Conservation (phyloP, 352 stramenopile genomes). For the Globisporangium nodosum region DNA sequence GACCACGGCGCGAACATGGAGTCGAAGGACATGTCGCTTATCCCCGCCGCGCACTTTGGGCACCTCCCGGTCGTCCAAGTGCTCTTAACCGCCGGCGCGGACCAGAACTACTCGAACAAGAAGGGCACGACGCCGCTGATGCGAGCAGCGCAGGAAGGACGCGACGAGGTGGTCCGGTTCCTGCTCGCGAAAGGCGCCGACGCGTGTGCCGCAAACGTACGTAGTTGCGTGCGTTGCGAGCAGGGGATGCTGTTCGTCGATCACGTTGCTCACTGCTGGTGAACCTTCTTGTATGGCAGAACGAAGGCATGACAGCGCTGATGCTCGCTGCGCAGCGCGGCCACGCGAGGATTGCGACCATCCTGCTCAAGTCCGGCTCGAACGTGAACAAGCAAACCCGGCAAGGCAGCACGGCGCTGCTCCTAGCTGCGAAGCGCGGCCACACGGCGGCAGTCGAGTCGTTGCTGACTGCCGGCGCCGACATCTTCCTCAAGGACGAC, state of each 20-base stretch:
- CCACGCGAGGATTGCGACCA: slow-evolving; percentile 75
- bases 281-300: slow-evolving; percentile 17
- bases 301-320: slow-evolving; percentile 85
- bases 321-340: slow-evolving; percentile 83
- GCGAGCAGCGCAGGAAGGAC: slow-evolving; percentile 80
- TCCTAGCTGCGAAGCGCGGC: slow-evolving; percentile 77
- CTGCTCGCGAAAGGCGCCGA: slow-evolving; percentile 67
- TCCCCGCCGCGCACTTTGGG: slow-evolving; percentile 80
- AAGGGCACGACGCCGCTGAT: slow-evolving; percentile 86
- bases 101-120: slow-evolving; percentile 84
- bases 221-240: background rate
- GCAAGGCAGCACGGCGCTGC: slow-evolving; percentile 80
- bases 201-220: slow-evolving; percentile 65
- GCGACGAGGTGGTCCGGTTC: slow-evolving; percentile 70
- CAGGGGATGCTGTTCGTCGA: background rate
- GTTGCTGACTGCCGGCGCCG: slow-evolving; percentile 69
- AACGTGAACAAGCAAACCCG: slow-evolving; percentile 87
- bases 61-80: slow-evolving; percentile 69
- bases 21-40: slow-evolving; percentile 83
- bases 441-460: slow-evolving; percentile 75
- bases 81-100: slow-evolving; percentile 56
- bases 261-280: background rate
- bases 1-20: slow-evolving; percentile 65
- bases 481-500: slow-evolving; percentile 87
- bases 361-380: slow-evolving; percentile 73